Evolutionary conservation across 768 basidiomycete species (phyloP).

Genomic region (Lentinula aciculospora): DNA sequence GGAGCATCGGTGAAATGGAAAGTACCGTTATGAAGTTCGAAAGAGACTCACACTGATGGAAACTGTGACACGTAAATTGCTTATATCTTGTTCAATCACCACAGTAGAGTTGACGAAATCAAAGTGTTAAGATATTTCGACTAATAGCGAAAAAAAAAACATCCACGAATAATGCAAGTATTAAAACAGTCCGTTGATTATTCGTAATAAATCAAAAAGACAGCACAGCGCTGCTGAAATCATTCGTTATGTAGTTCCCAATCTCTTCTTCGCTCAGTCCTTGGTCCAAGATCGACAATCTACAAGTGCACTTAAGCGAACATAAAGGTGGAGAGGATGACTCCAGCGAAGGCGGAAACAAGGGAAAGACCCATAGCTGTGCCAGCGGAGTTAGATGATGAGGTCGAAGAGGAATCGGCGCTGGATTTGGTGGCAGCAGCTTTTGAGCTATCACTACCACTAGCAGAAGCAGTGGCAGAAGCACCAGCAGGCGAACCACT

Average conservation of each 20-base stretch:
- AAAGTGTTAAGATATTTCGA: not conserved
- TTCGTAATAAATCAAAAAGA: not conserved
- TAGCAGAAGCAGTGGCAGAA: not conserved
- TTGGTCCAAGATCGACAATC: not conserved
- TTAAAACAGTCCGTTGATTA: slow-evolving; percentile 4
- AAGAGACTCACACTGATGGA: not conserved
- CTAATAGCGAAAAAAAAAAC: not conserved
- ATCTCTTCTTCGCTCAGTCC: not conserved
- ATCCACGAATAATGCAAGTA: not conserved
- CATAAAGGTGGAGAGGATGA: not conserved
- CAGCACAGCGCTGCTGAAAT: not conserved
- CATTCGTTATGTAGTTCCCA: not conserved
- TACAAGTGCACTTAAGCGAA: not conserved
- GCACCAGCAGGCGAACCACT: not conserved
- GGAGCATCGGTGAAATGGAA: no score
- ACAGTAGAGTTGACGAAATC: not conserved
- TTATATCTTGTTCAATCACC: not conserved
- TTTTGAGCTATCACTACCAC: not conserved
- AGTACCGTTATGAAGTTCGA: no score
- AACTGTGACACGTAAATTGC: not conserved
- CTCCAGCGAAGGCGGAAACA: slow-evolving; percentile 4
- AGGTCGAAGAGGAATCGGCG: not conserved
- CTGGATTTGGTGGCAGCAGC: not conserved
- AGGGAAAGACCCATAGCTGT: slow-evolving; percentile 6
- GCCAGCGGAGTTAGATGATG: slow-evolving; percentile 2